Percentiles rank a stretch among this genome's conserved stretches.
phyloP scores from a whole-genome alignment of 306 rosid species.

The Lagenaria siceraria region DNA sequence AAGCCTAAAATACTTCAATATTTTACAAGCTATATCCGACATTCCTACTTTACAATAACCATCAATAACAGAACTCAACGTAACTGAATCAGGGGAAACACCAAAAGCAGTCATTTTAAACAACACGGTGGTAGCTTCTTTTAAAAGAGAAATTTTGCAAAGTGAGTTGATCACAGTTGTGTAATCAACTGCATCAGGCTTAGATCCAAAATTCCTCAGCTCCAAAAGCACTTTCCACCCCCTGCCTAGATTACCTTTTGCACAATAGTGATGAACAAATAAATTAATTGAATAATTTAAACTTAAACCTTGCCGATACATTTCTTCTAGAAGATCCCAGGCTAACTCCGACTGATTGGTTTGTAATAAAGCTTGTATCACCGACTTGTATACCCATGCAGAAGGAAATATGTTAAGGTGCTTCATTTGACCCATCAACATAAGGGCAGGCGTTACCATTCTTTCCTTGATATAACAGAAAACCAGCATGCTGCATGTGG shows the following conservation, averaged over 20 bases:
- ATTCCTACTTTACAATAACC: slow-evolving; percentile 23
- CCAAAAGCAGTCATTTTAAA: slow-evolving; percentile 22
- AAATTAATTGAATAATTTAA: slow-evolving; percentile 15
- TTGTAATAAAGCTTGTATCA: slow-evolving; percentile 14
- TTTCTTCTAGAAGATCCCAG: slow-evolving; percentile 20
- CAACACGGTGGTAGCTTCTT: slow-evolving; percentile 23
- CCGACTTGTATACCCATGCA: slow-evolving; percentile 6
- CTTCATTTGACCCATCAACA: slow-evolving; percentile 16
- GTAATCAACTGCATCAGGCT: slow-evolving; percentile 24
- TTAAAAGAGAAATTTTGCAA: slow-evolving; percentile 15
- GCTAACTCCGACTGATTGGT: slow-evolving; percentile 13
- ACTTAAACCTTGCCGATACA: slow-evolving; percentile 12
- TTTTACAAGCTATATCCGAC: slow-evolving; percentile 8
- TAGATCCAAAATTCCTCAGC: slow-evolving; percentile 14
- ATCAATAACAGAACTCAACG: slow-evolving; percentile 20
- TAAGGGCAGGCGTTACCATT: slow-evolving; percentile 13
- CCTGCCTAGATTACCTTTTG: slow-evolving; percentile 13
- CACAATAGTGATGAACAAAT: slow-evolving; percentile 20
- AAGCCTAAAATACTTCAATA: slow-evolving; percentile 17
- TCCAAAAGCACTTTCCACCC: slow-evolving; percentile 22
- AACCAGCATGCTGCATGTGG: slow-evolving; percentile 20
- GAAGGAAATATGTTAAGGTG: slow-evolving; percentile 20
- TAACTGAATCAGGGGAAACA: slow-evolving; percentile 22
- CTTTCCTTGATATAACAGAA: slow-evolving; percentile 17
- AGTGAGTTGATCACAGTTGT: slow-evolving; percentile 21